Evolutionary conservation across 352 stramenopile species (phyloP).

Genomic region (Vaucheria bursata): DNA sequence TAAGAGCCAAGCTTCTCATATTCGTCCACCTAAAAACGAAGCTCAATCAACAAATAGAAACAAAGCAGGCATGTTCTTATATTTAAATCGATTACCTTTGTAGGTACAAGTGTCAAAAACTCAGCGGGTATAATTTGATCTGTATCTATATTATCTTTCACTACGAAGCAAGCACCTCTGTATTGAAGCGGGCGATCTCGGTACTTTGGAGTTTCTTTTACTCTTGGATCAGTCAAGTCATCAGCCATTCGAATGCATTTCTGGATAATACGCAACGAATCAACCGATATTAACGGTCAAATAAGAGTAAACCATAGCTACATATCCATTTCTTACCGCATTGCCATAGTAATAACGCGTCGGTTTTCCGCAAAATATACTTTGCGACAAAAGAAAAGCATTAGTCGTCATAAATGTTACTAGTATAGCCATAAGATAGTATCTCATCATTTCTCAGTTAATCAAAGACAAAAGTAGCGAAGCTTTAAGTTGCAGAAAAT

Average conservation of each 20-base stretch:
- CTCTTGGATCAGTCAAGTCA: constrained; percentile 17
- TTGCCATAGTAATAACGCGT: too few species aligned
- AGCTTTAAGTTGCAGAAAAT: too few species aligned
- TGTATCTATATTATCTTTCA: constrained; percentile 47
- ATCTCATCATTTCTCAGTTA: too few species aligned
- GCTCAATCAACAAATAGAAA: not conserved
- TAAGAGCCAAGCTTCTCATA: constrained; percentile 49
- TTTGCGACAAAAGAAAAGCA: too few species aligned
- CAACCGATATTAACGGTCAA: too few species aligned
- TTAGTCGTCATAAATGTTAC: too few species aligned
- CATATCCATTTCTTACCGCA: too few species aligned
- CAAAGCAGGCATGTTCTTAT: not conserved
- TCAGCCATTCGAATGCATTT: not conserved
- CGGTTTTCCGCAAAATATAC: too few species aligned
- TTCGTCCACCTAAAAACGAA: too few species aligned
- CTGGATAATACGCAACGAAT: not conserved
- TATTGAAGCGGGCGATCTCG: constrained; percentile 38
- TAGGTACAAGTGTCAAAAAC: constrained; percentile 46
- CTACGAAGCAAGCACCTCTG: constrained; percentile 42
- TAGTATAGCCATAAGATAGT: too few species aligned
- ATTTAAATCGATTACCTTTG: constrained; percentile 25
- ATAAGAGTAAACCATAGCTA: too few species aligned
- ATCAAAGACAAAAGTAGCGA: too few species aligned
- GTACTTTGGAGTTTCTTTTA: constrained; percentile 46
- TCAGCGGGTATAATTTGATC: constrained; percentile 49